Base-by-base conservation (phyloP, 495 filamentous ascomycete genomes). In the Daldinia bambusicola region DNA sequence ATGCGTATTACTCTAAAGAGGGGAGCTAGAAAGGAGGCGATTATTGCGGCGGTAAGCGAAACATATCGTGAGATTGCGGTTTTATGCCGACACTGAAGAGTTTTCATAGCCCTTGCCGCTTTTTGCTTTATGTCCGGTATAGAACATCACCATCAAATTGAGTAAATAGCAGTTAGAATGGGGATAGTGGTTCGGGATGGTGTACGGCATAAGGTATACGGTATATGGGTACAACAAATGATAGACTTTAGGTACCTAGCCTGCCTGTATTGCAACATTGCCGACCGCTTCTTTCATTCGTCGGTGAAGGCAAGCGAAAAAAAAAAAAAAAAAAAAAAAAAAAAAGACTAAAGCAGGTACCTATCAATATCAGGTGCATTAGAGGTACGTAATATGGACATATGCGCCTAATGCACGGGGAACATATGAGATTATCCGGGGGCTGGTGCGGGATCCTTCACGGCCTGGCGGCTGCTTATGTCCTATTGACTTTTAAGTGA, bases 1-100 rank as follows among this genome's bases (percentile, higher is more conserved):
- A 81, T 53, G 78, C 75, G 1, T 84, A 84, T 64, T 85, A 85
- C 75, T 60, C 51, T 48, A 75, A 77, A 13, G 64, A 71, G 51
- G 61, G 40, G 31, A 58, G 32, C 45, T 43, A 31, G 75, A 50
- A 67, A 70, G 55, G 66, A 45, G 43, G 72, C 41, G 55, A 9
- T 12, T 70, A 66, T 51, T 40, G 63, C 20, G 50, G 55, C 31
- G 69, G 32, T 51, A 51, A 70, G 40, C 12, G 13, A 41, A 55
- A 37, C 43, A 57, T 43, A 6, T 48, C 20, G 18, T 20, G 16
- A 20, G 20, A 8, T 38, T n/a, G 10, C 20, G 10, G 20, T 36
- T 31, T 61, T 10, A 22, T 16, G 50, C 50, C 64, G 34, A 50
- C 31, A 53, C 22, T 18, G 37, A 40, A n/a, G 43, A 48, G 10